These are phyloP conservation scores for Camellia japonica DNA, from an alignment of 148 eudicot genomes.

Conservation along the genomic window DNA sequence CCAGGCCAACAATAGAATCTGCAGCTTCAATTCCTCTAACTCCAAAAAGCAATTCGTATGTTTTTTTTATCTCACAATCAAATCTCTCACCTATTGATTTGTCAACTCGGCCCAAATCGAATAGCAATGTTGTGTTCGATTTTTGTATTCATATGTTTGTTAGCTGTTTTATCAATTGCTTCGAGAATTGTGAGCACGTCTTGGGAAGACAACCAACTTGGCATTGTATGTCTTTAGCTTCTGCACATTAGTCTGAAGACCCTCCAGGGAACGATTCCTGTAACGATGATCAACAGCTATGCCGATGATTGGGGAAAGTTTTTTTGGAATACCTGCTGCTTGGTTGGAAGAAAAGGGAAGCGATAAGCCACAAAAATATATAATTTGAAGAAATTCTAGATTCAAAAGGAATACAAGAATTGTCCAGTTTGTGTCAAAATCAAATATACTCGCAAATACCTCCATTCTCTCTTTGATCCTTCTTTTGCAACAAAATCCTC, in stretches of 20 bases:
- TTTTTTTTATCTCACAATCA: no score
- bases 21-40: no score
- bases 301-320: constrained; percentile 75
- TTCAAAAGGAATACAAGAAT: background rate
- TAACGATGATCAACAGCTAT: constrained; percentile 74
- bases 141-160: no score
- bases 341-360: constrained; percentile 14
- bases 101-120: no score
- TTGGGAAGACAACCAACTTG: constrained; percentile 82
- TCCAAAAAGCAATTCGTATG: no score
- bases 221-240: constrained; percentile 81
- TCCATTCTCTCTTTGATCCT: background rate
- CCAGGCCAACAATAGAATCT: no score
- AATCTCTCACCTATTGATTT: no score
- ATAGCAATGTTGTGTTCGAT: no score
- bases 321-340: constrained; percentile 71
- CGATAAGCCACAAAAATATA: background rate
- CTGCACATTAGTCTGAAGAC: constrained; percentile 61
- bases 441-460: background rate
- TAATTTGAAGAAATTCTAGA: background rate
- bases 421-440: background rate
- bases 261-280: constrained; percentile 65
- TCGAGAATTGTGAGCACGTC: constrained; percentile 16
- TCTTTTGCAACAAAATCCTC: no score
- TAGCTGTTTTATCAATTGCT: no score